Percentiles rank a stretch among this genome's conserved stretches.
phyloP scores from a whole-genome alignment of 2,329 filamentous ascomycete genomes.

The Monosporascus sp. region DNA sequence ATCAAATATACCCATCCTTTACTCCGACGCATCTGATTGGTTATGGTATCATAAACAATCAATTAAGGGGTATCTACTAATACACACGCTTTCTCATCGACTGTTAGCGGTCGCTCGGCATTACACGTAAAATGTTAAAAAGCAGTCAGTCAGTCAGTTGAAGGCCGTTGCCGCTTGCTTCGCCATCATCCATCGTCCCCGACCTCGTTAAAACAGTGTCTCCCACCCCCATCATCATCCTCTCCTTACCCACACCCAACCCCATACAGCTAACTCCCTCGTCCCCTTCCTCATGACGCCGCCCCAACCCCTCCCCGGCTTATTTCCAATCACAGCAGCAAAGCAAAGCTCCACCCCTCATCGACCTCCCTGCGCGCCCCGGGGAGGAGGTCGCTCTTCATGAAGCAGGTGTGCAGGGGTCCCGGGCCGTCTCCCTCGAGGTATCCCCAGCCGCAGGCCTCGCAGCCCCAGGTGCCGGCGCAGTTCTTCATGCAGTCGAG shows the following conservation, averaged over 20 bases:
- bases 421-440: slow-evolving; percentile 36
- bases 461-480: slow-evolving; percentile 33
- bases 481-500: slow-evolving; percentile 41
- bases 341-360: slow-evolving; percentile 38
- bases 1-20: too few relatives aligned
- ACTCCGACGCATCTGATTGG: too few relatives aligned
- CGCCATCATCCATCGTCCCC: too few relatives aligned
- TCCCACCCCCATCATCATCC: neutral
- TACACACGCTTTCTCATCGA: too few relatives aligned
- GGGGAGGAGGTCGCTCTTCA: slow-evolving; percentile 33
- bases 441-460: slow-evolving; percentile 40
- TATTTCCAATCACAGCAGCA: slow-evolving; percentile 23
- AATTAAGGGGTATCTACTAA: too few relatives aligned
- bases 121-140: too few relatives aligned
- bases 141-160: too few relatives aligned
- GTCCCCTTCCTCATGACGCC: neutral
- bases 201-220: too few relatives aligned
- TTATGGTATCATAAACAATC: too few relatives aligned
- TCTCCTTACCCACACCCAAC: neutral
- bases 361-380: slow-evolving; percentile 23
- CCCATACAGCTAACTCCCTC: neutral
- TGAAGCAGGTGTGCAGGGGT: slow-evolving; percentile 36
- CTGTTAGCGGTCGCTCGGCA: too few relatives aligned
- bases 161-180: too few relatives aligned
- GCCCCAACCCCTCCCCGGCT: neutral